Percentiles rank a stretch among this genome's conserved stretches.
These are phyloP conservation scores for Reticulascus tulasneorum DNA, from an alignment of 2,329 filamentous ascomycete genomes.

Conservation along the genomic window DNA sequence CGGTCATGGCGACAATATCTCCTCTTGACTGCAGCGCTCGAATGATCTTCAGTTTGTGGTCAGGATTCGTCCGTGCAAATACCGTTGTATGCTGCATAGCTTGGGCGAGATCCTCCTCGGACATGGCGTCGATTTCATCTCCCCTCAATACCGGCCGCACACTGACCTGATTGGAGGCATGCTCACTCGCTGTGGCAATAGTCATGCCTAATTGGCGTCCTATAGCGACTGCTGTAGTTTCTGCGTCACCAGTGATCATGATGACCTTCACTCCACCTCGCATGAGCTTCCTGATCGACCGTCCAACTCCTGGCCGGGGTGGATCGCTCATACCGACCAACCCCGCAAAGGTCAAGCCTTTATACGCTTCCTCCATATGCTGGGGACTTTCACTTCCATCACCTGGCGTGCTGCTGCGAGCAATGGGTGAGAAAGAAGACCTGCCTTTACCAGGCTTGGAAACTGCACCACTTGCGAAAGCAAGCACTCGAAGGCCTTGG, in stretches of 20 bases:
- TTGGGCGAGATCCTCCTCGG: slow-evolving; percentile 74
- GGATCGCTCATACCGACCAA: slow-evolving; percentile 97
- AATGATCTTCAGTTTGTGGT: slow-evolving; percentile 98
- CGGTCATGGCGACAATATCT: slow-evolving; percentile 98
- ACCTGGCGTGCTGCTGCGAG: slow-evolving; percentile 51
- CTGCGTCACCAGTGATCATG: slow-evolving; percentile 98
- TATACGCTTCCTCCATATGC: slow-evolving; percentile 65
- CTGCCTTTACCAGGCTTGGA: slow-evolving; percentile 40
- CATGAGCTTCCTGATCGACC: slow-evolving; percentile 85
- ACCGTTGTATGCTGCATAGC: slow-evolving; percentile 88
- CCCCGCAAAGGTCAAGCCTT: slow-evolving; percentile 81
- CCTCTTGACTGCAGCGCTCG: slow-evolving; percentile 84
- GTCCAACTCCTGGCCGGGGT: slow-evolving; percentile 82
- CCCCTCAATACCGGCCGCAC: slow-evolving; percentile 75
- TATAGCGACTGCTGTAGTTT: slow-evolving; percentile 91
- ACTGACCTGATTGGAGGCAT: slow-evolving; percentile 51
- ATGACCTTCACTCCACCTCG: slow-evolving; percentile 93
- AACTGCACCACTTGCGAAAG: slow-evolving; percentile 82
- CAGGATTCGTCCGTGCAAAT: slow-evolving; percentile 92
- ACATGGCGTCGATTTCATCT: slow-evolving; percentile 92
- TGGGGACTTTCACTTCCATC: slow-evolving; percentile 33
- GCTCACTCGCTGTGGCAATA: slow-evolving; percentile 54
- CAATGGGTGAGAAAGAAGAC: slow-evolving; percentile 25
- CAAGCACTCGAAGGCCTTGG: slow-evolving; percentile 84
- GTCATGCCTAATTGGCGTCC: slow-evolving; percentile 94